Conservation (phyloP, 139 green algal species). For the Monoraphidium neglectum region DNA sequence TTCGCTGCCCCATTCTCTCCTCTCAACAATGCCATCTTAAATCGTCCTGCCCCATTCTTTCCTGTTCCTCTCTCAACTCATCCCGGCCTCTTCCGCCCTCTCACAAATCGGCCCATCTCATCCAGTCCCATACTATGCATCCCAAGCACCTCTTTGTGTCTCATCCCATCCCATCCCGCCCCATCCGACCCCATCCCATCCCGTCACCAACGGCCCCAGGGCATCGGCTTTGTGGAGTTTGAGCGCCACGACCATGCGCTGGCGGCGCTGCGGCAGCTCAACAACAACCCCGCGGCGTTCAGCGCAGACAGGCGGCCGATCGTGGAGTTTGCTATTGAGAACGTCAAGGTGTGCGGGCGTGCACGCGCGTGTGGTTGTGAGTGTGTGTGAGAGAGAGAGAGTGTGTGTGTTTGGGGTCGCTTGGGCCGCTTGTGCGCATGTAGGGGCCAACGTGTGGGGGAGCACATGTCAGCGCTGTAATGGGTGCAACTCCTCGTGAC, state of each 20-base stretch:
- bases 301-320: constrained; percentile 71
- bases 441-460: too few species aligned
- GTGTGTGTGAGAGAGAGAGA: not conserved
- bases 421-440: too few species aligned
- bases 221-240: constrained; percentile 95
- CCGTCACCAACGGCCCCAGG: constrained; percentile 39
- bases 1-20: too few species aligned
- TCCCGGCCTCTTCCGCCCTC: too few species aligned
- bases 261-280: constrained; percentile 88
- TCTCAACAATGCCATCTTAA: too few species aligned
- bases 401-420: not conserved
- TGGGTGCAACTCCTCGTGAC: too few species aligned
- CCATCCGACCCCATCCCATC: not conserved
- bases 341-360: constrained; percentile 57
- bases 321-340: constrained; percentile 91
- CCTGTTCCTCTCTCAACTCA: too few species aligned
- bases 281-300: constrained; percentile 92
- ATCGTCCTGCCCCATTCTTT: too few species aligned
- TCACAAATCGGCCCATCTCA: too few species aligned
- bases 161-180: constrained; percentile 1
- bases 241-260: constrained; percentile 83
- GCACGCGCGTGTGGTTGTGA: not conserved
- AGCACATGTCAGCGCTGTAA: too few species aligned
- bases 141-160: too few species aligned
- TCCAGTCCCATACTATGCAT: too few species aligned